These are phyloP conservation scores for Harringtonia aguacate DNA, from an alignment of 2,329 filamentous ascomycete genomes.

Conservation along the genomic window DNA sequence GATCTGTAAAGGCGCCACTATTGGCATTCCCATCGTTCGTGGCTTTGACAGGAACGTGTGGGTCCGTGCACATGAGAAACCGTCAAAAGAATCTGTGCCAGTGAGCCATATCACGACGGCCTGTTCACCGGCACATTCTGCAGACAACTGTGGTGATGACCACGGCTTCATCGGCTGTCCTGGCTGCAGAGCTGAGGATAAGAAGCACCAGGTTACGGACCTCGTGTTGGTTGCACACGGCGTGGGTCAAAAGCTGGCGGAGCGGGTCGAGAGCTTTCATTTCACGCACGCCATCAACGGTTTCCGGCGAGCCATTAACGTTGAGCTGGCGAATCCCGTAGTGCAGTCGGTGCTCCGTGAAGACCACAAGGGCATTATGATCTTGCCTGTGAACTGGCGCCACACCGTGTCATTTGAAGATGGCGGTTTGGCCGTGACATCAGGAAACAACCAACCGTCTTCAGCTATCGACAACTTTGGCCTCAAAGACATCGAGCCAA, in stretches of 20 bases:
- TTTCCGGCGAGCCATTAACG: conserved; percentile 75
- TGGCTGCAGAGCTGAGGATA: conserved; percentile 53
- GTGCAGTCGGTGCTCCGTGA: conserved; percentile 68
- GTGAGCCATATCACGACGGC: too few species aligned
- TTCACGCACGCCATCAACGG: conserved; percentile 94
- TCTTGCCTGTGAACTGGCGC: conserved; percentile 89
- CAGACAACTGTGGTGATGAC: neutral
- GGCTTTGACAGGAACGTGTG: conserved; percentile 75
- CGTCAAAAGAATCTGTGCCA: too few species aligned
- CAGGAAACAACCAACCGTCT: conserved; percentile 34
- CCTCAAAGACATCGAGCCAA: conserved; percentile 84
- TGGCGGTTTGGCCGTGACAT: conserved; percentile 30
- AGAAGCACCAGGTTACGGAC: conserved; percentile 66
- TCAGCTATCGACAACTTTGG: conserved; percentile 46
- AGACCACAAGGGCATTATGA: conserved; percentile 84
- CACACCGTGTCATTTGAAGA: conserved; percentile 82
- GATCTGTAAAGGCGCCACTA: conserved; percentile 70
- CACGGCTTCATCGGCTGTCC: conserved; percentile 27
- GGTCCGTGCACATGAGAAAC: conserved; percentile 54
- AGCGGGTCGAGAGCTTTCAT: conserved; percentile 90
- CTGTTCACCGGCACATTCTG: neutral
- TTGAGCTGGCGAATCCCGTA: conserved; percentile 63
- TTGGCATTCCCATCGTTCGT: conserved; percentile 80
- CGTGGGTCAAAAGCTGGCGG: conserved; percentile 92
- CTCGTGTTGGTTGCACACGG: conserved; percentile 87